Percentiles rank a stretch among this genome's conserved stretches.
phyloP scores from a whole-genome alignment of 1,284 basidiomycete species.

The Cryptococcus floricola region DNA sequence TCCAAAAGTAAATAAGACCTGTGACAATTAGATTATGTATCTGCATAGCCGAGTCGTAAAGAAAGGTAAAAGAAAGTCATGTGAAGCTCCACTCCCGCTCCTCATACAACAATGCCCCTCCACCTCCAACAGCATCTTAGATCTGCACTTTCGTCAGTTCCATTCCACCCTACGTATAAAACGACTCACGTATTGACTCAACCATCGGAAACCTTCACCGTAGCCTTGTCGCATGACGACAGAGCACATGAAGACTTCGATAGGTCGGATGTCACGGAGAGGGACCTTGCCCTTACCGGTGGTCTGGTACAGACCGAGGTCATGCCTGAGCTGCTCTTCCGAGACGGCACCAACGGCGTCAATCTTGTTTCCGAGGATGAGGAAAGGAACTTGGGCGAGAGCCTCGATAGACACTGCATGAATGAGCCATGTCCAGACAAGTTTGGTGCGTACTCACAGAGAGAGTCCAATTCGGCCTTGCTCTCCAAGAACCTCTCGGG shows the following conservation, averaged over 20 bases:
- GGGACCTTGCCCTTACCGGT: constrained; percentile 99
- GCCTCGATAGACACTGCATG: constrained; percentile 71
- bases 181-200: constrained; percentile 84
- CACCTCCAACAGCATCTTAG: neutral
- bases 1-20: neutral
- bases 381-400: constrained; percentile 93
- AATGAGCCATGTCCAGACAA: neutral
- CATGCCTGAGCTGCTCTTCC: constrained; percentile 94
- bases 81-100: neutral
- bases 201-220: constrained; percentile 98
- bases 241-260: constrained; percentile 99
- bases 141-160: neutral
- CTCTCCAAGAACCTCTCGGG: constrained; percentile 93
- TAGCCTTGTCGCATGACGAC: constrained; percentile 99
- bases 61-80: neutral
- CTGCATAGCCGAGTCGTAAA: neutral
- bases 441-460: constrained; percentile 51
- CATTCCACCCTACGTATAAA: neutral
- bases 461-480: constrained; percentile 93
- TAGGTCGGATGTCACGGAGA: constrained; percentile 92
- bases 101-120: neutral
- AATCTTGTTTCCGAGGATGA: constrained; percentile 99
- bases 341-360: constrained; percentile 96
- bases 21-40: neutral
- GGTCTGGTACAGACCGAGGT: constrained; percentile 94